Conservation (phyloP, 2,329 filamentous ascomycete genomes). For the Penicillium sclerotiorum region DNA sequence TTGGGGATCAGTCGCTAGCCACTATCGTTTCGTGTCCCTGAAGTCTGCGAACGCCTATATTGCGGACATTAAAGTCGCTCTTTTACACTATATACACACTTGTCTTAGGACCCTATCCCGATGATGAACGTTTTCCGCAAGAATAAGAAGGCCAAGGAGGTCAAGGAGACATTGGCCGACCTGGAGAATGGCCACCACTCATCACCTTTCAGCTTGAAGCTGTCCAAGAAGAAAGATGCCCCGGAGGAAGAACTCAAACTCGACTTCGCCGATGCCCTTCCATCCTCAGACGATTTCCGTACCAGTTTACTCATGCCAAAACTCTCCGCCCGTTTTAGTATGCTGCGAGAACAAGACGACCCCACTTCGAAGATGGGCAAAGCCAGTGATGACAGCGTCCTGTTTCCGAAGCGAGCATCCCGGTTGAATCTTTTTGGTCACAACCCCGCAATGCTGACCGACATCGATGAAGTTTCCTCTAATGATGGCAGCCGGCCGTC, state of each 20-base stretch:
- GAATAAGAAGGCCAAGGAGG: conserved; percentile 42
- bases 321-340: conserved; percentile 91
- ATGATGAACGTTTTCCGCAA: conserved; percentile 48
- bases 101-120: conserved; percentile 6
- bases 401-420: conserved; percentile 80
- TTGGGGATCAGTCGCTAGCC: conserved; percentile 5
- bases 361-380: conserved; percentile 87
- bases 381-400: conserved; percentile 90
- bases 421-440: conserved; percentile 73
- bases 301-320: conserved; percentile 96
- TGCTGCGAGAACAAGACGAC: conserved; percentile 93
- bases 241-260: conserved; percentile 60
- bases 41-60: background rate
- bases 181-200: conserved; percentile 42
- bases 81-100: background rate
- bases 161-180: conserved; percentile 29
- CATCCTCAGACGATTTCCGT: conserved; percentile 84
- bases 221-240: conserved; percentile 53
- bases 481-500: conserved; percentile 64
- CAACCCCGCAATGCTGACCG: conserved; percentile 62
- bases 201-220: conserved; percentile 36
- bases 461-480: conserved; percentile 91
- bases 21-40: background rate
- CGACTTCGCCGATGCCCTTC: conserved; percentile 73
- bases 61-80: conserved; percentile 6